These are phyloP conservation scores for Oxyria digyna DNA, from an alignment of 148 eudicot genomes.

Conservation along the genomic window DNA sequence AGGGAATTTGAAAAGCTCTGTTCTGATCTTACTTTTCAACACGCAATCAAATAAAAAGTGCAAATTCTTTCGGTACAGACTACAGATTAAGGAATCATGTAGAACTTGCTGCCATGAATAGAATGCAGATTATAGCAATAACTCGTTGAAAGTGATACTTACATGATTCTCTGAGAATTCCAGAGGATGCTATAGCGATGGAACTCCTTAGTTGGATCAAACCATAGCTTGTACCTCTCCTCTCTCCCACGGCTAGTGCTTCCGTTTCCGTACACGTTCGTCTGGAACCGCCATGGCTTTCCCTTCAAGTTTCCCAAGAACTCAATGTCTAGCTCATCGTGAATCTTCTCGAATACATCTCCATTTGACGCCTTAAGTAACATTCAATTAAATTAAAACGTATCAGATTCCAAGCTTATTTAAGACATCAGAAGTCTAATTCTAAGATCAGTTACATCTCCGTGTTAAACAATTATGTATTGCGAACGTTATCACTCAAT, in stretches of 20 bases:
- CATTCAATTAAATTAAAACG: background rate
- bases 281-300: slow-evolving; percentile 70
- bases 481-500: background rate
- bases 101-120: background rate
- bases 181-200: slow-evolving; percentile 72
- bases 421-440: background rate
- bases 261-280: slow-evolving; percentile 67
- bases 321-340: slow-evolving; percentile 69
- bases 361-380: slow-evolving; percentile 48
- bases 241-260: slow-evolving; percentile 64
- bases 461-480: background rate
- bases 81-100: background rate
- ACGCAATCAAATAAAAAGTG: slow-evolving; percentile 2
- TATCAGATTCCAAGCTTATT: background rate
- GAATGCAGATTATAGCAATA: background rate
- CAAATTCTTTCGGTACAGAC: background rate
- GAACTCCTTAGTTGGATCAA: slow-evolving; percentile 55
- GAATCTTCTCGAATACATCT: slow-evolving; percentile 49
- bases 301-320: slow-evolving; percentile 54
- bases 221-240: slow-evolving; percentile 63
- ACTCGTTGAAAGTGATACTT: slow-evolving; percentile 14
- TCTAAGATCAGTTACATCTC: background rate
- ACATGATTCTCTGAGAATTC: slow-evolving; percentile 54
- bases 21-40: background rate
- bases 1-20: background rate